These are phyloP conservation scores for Sphenostylis stenocarpa DNA, from an alignment of 306 rosid genomes.

Conservation along the genomic window DNA sequence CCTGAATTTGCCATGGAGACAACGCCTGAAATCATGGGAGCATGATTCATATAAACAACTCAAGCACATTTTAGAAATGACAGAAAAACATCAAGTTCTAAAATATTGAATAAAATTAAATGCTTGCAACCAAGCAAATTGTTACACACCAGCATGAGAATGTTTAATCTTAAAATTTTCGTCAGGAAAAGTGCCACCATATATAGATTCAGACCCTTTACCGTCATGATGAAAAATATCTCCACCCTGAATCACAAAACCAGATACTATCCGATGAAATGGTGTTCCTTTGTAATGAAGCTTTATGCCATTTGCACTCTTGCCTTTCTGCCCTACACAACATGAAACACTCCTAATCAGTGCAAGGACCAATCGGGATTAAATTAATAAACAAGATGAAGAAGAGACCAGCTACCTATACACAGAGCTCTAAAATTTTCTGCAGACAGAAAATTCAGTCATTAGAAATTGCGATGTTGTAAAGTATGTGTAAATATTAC, in stretches of 20 bases:
- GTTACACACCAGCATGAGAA: constrained; percentile 79
- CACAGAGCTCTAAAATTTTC: constrained; percentile 91
- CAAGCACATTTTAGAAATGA: constrained; percentile 6
- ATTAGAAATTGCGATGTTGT: constrained; percentile 23
- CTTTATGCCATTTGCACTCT: constrained; percentile 51
- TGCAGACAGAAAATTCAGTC: constrained; percentile 46
- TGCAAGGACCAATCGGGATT: constrained; percentile 15
- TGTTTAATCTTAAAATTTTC: constrained; percentile 77
- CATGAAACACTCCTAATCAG: constrained; percentile 28
- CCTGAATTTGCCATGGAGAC: constrained; percentile 91
- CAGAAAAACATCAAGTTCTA: neutral
- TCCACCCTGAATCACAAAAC: constrained; percentile 90
- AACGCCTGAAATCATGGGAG: constrained; percentile 51
- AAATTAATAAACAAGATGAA: constrained; percentile 3
- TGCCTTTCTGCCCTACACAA: constrained; percentile 68
- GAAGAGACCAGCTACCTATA: constrained; percentile 62
- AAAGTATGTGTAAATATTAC: constrained; percentile 1
- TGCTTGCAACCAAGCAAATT: constrained; percentile 15
- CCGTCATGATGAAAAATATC: constrained; percentile 71
- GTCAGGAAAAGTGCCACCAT: constrained; percentile 75
- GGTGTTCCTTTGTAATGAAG: constrained; percentile 77
- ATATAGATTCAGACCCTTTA: constrained; percentile 70
- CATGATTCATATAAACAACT: neutral
- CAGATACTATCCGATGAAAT: constrained; percentile 85
- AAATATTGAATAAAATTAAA: constrained; percentile 3